Evolutionary conservation across 2,329 filamentous ascomycete genomes (phyloP), one percentile per base, ranked within the genome.

Genomic region (Diaporthe citrichinensis): DNA sequence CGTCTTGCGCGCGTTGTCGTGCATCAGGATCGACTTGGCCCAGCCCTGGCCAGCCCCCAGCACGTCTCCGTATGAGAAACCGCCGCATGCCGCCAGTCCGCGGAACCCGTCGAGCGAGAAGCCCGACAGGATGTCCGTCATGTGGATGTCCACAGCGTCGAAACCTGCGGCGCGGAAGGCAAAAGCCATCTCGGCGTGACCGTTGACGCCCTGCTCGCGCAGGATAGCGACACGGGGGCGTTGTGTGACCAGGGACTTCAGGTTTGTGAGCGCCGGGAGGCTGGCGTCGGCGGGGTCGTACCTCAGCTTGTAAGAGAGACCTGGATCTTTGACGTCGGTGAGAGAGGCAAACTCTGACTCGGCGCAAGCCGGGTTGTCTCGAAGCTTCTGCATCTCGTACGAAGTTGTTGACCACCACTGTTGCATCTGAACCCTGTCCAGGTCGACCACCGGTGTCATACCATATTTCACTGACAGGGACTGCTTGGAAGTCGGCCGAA

Each of bases 111-210:
- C 89, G 12, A 99, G 92, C 0, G 94, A 95, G 77, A 94, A 92
- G 23, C 94, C 93, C 15, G 91, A 92, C 34, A 95, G 92, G 74
- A 98, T 92, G 80, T 98, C 96, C 4, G 94, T 97, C 97, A 99
- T 98, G 88, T 98, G 96, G 1, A 98, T 93, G 81, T 99, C 96
- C 62, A 98, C 91, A 20, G 96, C 92, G 68, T 95, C 93, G 86
- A 98, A 98, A 51, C 96, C 96, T 58, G 97, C 96, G 49, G 92
- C 92, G 78, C 94, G 92, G 89, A 98, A 98, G 67, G 96, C 95
- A 81, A 98, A 98, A 1, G 97, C 97, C 95, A 99, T 98, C 84
- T 99, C 97, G n/a, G 95, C 93, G 80, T 98, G 92, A 57, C 96
- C 95, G 85, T 99, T 98, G 79, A 98, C 95, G 83, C 97, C 97